phyloP scores from a whole-genome alignment of 2,329 filamentous ascomycete species.

The Fusarium armeniacum region DNA sequence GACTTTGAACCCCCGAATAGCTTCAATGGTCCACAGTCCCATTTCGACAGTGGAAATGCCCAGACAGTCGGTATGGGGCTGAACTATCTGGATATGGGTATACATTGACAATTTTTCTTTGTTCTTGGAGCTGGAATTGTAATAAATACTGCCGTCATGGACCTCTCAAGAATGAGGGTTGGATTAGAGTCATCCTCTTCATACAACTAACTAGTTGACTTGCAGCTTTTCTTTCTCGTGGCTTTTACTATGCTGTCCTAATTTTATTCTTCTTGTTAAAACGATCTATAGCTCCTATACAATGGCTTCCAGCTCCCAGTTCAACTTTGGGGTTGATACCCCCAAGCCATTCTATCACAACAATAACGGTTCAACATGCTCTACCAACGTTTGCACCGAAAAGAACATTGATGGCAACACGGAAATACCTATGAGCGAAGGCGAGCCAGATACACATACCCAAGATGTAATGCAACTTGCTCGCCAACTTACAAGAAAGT shows the following conservation, averaged over 20 bases:
- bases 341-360: slow-evolving; percentile 9
- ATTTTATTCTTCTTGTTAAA: background rate
- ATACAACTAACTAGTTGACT: background rate
- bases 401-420: slow-evolving; percentile 31
- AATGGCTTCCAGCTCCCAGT: slow-evolving; percentile 33
- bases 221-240: background rate
- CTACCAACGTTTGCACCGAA: slow-evolving; percentile 35
- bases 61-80: slow-evolving; percentile 15
- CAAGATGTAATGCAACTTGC: slow-evolving; percentile 50
- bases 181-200: background rate
- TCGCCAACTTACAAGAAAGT: slow-evolving; percentile 49
- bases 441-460: slow-evolving; percentile 12
- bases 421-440: slow-evolving; percentile 1
- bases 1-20: slow-evolving; percentile 42
- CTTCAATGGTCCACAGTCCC: slow-evolving; percentile 39
- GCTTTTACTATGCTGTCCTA: background rate
- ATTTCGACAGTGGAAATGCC: slow-evolving; percentile 10
- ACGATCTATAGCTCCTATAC: background rate
- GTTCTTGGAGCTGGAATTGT: background rate
- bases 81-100: background rate
- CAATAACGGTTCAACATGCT: slow-evolving; percentile 34
- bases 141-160: background rate
- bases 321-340: slow-evolving; percentile 12
- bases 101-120: slow-evolving; percentile 23
- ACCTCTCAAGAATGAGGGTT: background rate